Conservation (phyloP, 371 early-diverging fungal genomes). For the Lichtheimia ornata region DNA sequence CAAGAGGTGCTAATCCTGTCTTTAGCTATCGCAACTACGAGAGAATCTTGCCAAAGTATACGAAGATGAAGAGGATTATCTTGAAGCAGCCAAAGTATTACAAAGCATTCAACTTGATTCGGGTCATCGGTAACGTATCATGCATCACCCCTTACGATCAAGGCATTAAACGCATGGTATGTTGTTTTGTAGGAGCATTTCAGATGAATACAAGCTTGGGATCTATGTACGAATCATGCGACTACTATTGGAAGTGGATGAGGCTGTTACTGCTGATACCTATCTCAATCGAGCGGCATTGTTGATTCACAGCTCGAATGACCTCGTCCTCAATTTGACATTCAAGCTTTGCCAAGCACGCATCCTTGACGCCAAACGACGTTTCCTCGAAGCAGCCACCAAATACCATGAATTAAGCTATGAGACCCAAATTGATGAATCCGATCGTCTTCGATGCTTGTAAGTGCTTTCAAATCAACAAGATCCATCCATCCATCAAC, state of each 20-base stretch:
- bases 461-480: constrained; percentile 28
- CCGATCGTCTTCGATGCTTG: constrained; percentile 69
- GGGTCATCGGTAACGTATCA: constrained; percentile 67
- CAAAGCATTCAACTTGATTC: constrained; percentile 87
- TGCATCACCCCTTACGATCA: too few relatives aligned
- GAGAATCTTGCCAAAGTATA: constrained; percentile 73
- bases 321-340: constrained; percentile 52
- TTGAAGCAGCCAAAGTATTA: constrained; percentile 77
- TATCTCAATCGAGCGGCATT: constrained; percentile 83
- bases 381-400: constrained; percentile 83
- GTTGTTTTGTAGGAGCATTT: constrained; percentile 50
- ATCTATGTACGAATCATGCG: constrained; percentile 86
- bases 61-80: constrained; percentile 78
- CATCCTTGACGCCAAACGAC: constrained; percentile 82
- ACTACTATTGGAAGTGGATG: constrained; percentile 83
- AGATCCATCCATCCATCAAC: background rate
- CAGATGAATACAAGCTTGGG: constrained; percentile 77
- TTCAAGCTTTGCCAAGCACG: constrained; percentile 84
- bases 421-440: constrained; percentile 59
- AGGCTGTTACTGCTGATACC: constrained; percentile 77
- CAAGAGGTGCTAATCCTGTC: background rate
- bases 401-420: constrained; percentile 87
- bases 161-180: too few relatives aligned
- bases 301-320: constrained; percentile 60
- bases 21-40: constrained; percentile 70